Evolutionary conservation across 257 asterid species (phyloP).

Genomic region (Thymus quinquecostatus): DNA sequence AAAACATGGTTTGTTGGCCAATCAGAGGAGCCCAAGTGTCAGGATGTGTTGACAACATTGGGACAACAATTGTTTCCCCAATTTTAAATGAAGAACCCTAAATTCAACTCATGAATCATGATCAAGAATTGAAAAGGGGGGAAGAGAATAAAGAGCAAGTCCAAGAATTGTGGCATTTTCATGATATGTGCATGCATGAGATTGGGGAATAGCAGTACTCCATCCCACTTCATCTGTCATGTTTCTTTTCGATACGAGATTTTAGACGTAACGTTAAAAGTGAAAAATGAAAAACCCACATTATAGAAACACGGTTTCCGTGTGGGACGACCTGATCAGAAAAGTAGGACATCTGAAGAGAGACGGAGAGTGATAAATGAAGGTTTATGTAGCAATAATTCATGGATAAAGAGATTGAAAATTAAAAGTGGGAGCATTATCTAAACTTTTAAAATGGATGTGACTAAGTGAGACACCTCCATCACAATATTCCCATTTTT

Average conservation of each 20-base stretch:
- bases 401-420: neutral
- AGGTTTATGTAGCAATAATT: conserved; percentile 26
- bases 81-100: neutral
- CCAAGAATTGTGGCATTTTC: conserved; percentile 30
- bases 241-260: no score
- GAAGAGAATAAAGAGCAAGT: neutral
- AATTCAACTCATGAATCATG: conserved; percentile 20
- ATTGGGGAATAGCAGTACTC: neutral
- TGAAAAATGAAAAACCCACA: no score
- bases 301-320: no score
- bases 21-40: conserved; percentile 37
- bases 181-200: neutral
- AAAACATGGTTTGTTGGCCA: conserved; percentile 36
- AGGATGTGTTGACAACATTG: conserved; percentile 31
- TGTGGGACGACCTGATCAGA: no score
- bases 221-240: no score
- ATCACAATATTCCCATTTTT: conserved; percentile 41
- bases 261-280: no score
- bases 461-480: conserved; percentile 53
- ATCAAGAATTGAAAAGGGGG: conserved; percentile 16
- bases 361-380: neutral
- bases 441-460: conserved; percentile 38
- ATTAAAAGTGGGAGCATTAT: conserved; percentile 17
- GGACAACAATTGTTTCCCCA: conserved; percentile 39
- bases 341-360: no score